These are phyloP conservation scores for Malassezia equina DNA, from an alignment of 1,284 basidiomycete genomes.

Conservation along the genomic window DNA sequence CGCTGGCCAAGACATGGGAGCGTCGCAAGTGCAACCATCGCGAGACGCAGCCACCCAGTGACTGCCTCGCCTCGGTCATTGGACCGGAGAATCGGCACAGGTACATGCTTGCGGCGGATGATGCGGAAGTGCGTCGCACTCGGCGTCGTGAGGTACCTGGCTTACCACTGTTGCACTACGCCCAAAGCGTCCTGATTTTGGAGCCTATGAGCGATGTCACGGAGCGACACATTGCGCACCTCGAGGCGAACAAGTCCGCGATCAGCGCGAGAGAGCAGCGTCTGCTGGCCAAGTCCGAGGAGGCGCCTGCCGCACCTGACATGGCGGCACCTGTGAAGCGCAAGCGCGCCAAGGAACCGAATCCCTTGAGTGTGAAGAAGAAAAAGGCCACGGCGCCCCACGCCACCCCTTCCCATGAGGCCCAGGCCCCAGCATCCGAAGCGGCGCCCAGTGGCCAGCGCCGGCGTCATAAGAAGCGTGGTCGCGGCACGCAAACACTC, in stretches of 20 bases:
- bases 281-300: conserved; percentile 10
- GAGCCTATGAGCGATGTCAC: conserved; percentile 44
- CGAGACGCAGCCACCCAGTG: conserved; percentile 65
- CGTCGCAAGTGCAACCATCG: conserved; percentile 86
- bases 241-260: conserved; percentile 27
- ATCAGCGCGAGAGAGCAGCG: conserved; percentile 19
- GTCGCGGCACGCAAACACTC: conserved; percentile 3
- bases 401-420: neutral
- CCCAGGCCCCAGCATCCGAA: too few relatives aligned
- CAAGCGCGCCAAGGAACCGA: conserved; percentile 71
- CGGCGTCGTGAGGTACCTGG: conserved; percentile 23
- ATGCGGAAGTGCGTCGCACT: conserved; percentile 20
- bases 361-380: conserved; percentile 79
- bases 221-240: conserved; percentile 22
- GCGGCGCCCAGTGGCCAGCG: neutral
- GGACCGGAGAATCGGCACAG: conserved; percentile 54
- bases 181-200: conserved; percentile 42
- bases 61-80: conserved; percentile 72
- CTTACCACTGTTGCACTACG: conserved; percentile 40
- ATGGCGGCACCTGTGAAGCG: conserved; percentile 52
- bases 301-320: neutral
- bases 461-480: conserved; percentile 14
- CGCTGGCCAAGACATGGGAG: conserved; percentile 65
- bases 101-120: conserved; percentile 36
- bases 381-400: neutral